A percentile compares a stretch with the other conserved stretches of the same genome.
phyloP scores from a whole-genome alignment of 2,329 filamentous ascomycete genomes.

The Periconia macrospinosa region DNA sequence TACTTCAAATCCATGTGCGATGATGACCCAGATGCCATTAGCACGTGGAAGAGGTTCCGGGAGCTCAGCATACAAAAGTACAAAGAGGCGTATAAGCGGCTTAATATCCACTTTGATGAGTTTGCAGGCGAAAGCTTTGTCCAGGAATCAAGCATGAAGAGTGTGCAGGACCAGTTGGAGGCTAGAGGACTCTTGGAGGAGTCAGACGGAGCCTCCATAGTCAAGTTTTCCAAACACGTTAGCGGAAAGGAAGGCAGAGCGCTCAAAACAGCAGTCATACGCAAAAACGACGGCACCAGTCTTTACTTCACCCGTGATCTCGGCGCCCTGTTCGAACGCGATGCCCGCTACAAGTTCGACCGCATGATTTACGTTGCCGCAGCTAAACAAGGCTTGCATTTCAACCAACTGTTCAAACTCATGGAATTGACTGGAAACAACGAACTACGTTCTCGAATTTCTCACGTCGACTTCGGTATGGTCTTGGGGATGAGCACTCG shows the following conservation, averaged over 20 bases:
- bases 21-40: slow-evolving; percentile 56
- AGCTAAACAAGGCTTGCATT: slow-evolving; percentile 65
- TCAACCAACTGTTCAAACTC: slow-evolving; percentile 67
- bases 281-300: slow-evolving; percentile 68
- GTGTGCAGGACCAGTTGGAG: slow-evolving; percentile 57
- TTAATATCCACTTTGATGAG: slow-evolving; percentile 63
- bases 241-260: slow-evolving; percentile 56
- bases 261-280: slow-evolving; percentile 66
- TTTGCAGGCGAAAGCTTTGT: slow-evolving; percentile 68
- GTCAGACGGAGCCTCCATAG: slow-evolving; percentile 63
- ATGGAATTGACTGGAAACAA: slow-evolving; percentile 63
- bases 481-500: slow-evolving; percentile 67
- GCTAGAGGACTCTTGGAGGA: slow-evolving; percentile 60
- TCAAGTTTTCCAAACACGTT: slow-evolving; percentile 48
- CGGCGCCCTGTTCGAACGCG: slow-evolving; percentile 66
- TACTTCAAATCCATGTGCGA: slow-evolving; percentile 68
- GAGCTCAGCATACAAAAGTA: slow-evolving; percentile 63
- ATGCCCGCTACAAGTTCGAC: slow-evolving; percentile 63
- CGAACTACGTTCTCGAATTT: slow-evolving; percentile 60
- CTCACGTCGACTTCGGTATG: slow-evolving; percentile 69
- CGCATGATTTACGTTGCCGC: slow-evolving; percentile 70
- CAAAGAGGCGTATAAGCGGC: slow-evolving; percentile 59
- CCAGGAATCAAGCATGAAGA: slow-evolving; percentile 58
- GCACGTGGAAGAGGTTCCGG: slow-evolving; percentile 61
- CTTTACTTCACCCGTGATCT: slow-evolving; percentile 72